Evolutionary conservation across 192 early-diverging fungal species (phyloP).

Genomic region (Umbelopsis sp.): DNA sequence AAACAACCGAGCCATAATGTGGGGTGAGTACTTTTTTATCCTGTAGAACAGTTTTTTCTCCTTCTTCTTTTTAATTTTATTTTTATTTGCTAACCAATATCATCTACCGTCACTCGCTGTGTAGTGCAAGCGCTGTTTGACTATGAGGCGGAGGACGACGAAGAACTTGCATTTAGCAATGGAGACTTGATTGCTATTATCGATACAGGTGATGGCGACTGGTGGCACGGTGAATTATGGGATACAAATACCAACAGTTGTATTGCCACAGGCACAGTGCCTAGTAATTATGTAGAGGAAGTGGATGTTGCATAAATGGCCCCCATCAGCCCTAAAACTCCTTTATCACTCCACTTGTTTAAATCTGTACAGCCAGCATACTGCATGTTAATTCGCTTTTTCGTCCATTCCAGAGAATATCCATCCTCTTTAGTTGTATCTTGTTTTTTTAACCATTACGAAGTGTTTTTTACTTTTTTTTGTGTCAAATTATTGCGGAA

Average conservation of each 20-base stretch:
- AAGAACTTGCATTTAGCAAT: slow-evolving; percentile 45
- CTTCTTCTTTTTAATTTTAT: no score
- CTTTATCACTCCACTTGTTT: neutral
- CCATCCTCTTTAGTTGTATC: no score
- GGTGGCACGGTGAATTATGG: slow-evolving; percentile 50
- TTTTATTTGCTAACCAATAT: neutral
- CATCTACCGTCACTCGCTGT: neutral
- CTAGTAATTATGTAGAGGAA: slow-evolving; percentile 9
- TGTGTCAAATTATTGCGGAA: no score
- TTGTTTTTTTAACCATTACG: no score
- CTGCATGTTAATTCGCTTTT: no score
- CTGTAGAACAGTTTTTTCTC: no score
- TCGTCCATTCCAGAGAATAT: no score
- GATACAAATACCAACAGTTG: slow-evolving; percentile 13
- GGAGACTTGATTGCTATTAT: slow-evolving; percentile 44
- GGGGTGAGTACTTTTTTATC: slow-evolving; percentile 8
- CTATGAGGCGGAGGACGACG: slow-evolving; percentile 42
- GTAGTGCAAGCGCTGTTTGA: slow-evolving; percentile 40
- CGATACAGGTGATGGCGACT: slow-evolving; percentile 40
- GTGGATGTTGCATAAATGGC: neutral
- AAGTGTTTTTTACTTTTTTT: no score
- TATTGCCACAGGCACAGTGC: neutral
- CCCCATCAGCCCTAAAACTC: neutral
- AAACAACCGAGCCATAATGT: neutral
- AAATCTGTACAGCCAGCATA: neutral